Evolutionary conservation across 2,329 filamentous ascomycete genomes (phyloP).

Genomic region (Davidsoniella australis): DNA sequence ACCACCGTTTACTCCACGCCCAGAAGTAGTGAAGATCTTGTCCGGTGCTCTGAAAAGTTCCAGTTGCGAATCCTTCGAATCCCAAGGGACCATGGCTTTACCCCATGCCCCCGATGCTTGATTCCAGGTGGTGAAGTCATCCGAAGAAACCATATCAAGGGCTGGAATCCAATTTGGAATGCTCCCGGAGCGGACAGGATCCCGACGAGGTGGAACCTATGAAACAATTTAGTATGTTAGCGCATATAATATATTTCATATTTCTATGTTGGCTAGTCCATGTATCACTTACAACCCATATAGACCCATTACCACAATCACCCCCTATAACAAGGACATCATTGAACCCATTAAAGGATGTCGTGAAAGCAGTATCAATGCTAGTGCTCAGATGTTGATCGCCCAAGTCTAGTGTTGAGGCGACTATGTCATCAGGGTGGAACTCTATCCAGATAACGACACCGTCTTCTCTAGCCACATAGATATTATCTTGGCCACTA

Average conservation of each 20-base stretch:
- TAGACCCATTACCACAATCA: constrained; percentile 57
- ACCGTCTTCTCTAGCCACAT: constrained; percentile 78
- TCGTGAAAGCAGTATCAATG: constrained; percentile 68
- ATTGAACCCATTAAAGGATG: constrained; percentile 46
- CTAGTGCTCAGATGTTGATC: constrained; percentile 33
- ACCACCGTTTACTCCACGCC: constrained; percentile 42
- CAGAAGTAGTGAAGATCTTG: constrained; percentile 48
- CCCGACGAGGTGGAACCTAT: constrained; percentile 37
- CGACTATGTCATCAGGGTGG: constrained; percentile 31
- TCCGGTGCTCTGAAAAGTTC: constrained; percentile 21
- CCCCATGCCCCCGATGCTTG: constrained; percentile 16
- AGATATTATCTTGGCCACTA: constrained; percentile 57
- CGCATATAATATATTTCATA: neutral
- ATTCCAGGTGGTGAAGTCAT: constrained; percentile 20
- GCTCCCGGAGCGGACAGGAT: constrained; percentile 24
- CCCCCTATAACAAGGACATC: constrained; percentile 73
- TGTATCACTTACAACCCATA: constrained; percentile 45
- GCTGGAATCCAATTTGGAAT: constrained; percentile 48
- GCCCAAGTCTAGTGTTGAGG: constrained; percentile 13
- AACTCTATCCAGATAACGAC: constrained; percentile 57
- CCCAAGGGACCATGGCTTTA: constrained; percentile 16
- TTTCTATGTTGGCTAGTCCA: too few relatives aligned
- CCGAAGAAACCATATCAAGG: constrained; percentile 36
- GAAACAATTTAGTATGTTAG: constrained; percentile 7
- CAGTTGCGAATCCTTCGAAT: constrained; percentile 16